These are phyloP conservation scores for Xylaria bambusicola DNA, from an alignment of 495 filamentous ascomycete genomes.

Conservation along the genomic window DNA sequence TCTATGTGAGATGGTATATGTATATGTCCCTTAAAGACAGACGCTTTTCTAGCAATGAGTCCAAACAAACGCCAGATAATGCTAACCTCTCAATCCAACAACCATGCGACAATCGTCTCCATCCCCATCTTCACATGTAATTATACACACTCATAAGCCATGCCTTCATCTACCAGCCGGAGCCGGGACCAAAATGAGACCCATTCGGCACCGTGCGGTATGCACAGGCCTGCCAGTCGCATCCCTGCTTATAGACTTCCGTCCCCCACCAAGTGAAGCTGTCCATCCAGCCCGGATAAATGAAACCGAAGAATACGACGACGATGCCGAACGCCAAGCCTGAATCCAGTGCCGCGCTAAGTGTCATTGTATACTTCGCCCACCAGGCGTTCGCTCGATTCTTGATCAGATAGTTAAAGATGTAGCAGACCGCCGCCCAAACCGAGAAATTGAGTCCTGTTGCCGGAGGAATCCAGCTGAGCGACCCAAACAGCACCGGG, in stretches of 20 bases:
- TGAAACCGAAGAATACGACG: slow-evolving; percentile 79
- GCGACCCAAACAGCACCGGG: slow-evolving; percentile 70
- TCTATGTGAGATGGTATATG: too few relatives aligned
- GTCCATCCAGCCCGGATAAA: slow-evolving; percentile 68
- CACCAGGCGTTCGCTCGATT: slow-evolving; percentile 71
- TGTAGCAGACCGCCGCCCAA: slow-evolving; percentile 78
- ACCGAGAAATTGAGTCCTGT: slow-evolving; percentile 82
- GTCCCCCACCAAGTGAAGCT: slow-evolving; percentile 76
- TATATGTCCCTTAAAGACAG: too few relatives aligned
- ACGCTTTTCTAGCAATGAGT: too few relatives aligned
- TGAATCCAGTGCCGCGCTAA: slow-evolving; percentile 80
- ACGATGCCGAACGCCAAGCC: slow-evolving; percentile 77
- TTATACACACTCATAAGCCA: too few relatives aligned
- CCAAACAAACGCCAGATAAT: background rate
- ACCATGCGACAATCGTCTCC: background rate
- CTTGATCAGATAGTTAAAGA: slow-evolving; percentile 77
- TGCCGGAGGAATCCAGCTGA: slow-evolving; percentile 82
- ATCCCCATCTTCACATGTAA: background rate
- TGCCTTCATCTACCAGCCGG: slow-evolving; percentile 52
- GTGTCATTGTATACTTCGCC: slow-evolving; percentile 87
- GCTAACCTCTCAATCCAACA: too few relatives aligned
- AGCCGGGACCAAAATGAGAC: slow-evolving; percentile 59
- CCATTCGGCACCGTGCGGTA: slow-evolving; percentile 54
- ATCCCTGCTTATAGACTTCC: slow-evolving; percentile 66
- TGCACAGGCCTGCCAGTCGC: slow-evolving; percentile 67